Conservation (phyloP, 768 basidiomycete genomes). For the Psilocybe subaeruginosa region DNA sequence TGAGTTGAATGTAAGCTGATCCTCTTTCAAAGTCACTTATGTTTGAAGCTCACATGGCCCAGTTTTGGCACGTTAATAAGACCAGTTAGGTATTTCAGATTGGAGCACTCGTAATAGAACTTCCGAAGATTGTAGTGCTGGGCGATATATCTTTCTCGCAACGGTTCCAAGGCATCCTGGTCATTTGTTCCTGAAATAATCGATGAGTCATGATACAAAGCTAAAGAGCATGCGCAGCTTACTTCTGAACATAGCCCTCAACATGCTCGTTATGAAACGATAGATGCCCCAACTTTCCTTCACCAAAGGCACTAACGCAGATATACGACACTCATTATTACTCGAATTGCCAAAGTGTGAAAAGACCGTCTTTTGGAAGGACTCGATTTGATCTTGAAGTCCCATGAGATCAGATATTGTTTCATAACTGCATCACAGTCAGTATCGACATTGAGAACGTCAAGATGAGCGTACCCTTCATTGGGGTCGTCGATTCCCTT, state of each 20-base stretch:
- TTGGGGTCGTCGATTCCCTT: constrained; percentile 99
- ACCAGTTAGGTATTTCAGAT: constrained; percentile 96
- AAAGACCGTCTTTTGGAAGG: constrained; percentile 97
- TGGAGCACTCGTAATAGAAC: constrained; percentile 99
- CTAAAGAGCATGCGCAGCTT: constrained; percentile 26
- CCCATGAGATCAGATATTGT: constrained; percentile 98
- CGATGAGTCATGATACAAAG: background rate
- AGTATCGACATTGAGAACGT: constrained; percentile 8
- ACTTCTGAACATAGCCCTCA: constrained; percentile 96
- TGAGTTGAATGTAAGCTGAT: constrained; percentile 4
- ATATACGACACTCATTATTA: constrained; percentile 98
- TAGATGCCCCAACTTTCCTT: constrained; percentile 99
- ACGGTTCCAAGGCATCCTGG: constrained; percentile 84
- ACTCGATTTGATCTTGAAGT: constrained; percentile 97
- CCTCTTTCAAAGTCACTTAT: background rate
- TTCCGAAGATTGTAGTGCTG: constrained; percentile 95
- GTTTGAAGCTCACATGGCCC: constrained; percentile 64
- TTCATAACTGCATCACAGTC: constrained; percentile 71
- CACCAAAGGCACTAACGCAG: constrained; percentile 92
- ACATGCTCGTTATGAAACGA: constrained; percentile 98
- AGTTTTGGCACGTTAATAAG: constrained; percentile 98
- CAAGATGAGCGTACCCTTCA: constrained; percentile 74
- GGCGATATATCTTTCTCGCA: constrained; percentile 83
- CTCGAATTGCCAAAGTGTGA: constrained; percentile 88
- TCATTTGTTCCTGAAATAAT: constrained; percentile 76